These are phyloP conservation scores for Blastobotrys niveus DNA, from an alignment of 1,139 yeast genomes.

Conservation along the genomic window DNA sequence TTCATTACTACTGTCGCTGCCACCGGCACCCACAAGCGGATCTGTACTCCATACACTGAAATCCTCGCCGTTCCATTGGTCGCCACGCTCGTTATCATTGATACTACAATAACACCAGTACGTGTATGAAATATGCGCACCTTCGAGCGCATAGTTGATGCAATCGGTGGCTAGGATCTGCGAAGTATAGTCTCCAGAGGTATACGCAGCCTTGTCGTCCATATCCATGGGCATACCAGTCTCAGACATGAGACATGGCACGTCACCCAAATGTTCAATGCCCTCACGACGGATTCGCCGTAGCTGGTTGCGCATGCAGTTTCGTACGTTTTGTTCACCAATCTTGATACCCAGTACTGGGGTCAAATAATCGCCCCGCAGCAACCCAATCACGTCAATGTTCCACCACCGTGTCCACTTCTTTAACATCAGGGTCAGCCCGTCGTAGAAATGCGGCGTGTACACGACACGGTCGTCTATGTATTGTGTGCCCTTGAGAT, in stretches of 20 bases:
- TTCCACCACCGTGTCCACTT: conserved; percentile 58
- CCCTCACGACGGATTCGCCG: conserved; percentile 60
- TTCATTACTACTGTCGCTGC: background rate
- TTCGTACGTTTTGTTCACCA: conserved; percentile 71
- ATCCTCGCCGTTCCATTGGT: conserved; percentile 83
- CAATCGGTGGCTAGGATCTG: conserved; percentile 81
- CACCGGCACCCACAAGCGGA: conserved; percentile 6
- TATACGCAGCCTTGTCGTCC: conserved; percentile 66
- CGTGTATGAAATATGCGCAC: conserved; percentile 60
- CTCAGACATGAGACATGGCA: conserved; percentile 77
- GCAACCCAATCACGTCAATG: conserved; percentile 76
- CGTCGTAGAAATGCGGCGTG: conserved; percentile 86
- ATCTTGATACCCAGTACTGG: conserved; percentile 71
- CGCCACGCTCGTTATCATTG: conserved; percentile 75
- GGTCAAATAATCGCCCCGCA: conserved; percentile 63
- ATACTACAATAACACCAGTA: conserved; percentile 73
- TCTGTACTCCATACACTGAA: conserved; percentile 67
- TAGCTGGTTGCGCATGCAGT: conserved; percentile 59
- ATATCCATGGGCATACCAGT: conserved; percentile 93
- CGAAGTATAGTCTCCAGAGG: conserved; percentile 53
- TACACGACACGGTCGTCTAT: conserved; percentile 62
- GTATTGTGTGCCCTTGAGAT: conserved; percentile 45
- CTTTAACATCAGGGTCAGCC: conserved; percentile 81
- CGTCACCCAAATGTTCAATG: conserved; percentile 48
- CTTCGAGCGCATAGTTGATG: conserved; percentile 65